Evolutionary conservation across 495 filamentous ascomycete genomes (phyloP), one percentile per base, ranked within the genome.

Genomic region (Zalerion maritima): DNA sequence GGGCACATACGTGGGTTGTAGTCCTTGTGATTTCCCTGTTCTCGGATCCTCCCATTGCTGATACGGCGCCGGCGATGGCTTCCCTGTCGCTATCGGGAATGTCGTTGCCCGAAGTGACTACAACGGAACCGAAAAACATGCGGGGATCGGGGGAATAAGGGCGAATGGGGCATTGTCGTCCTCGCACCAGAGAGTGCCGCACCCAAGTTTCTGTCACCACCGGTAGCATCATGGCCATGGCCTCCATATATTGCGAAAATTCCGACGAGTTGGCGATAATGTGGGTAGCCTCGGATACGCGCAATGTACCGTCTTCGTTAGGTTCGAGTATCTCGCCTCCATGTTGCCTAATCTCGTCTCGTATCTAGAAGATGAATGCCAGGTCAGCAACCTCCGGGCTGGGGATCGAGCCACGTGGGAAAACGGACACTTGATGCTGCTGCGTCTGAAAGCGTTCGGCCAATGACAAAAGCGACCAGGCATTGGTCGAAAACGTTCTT

Each of bases 41-140:
- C 42, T 84, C 81, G 46, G 79, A 64, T 22, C 89, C 89, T 17
- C 89, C 89, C 55, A 91, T 77, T 0, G 91, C 87, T 36, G 91
- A 53, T 3, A 92, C 80, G 3, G 82, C 89, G 2, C 84, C 89
- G 27, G 78, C 71, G 31, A 99, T 94, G 0, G 83, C 78, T 52
- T 96, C 87, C 47, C 84, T 79, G 54, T 99, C 89, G 8, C 70
- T 76, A n/a, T 69, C 54, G 3, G 89, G 89, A 26, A 99, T 73
- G 37, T 91, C 82, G 3, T 68, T 73, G 27, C 65, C 61, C 41
- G 75, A 83, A 12, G 74, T 74, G 2, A 89, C 52, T 7, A 79
- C 64, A 24, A 92, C 74, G 38, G 78, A 76, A 25, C 78, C 83
- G 55, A 97, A 78, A 52, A 93, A 85, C 37, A 93, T 73, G 21